These are phyloP conservation scores for Medicago arabica DNA, from an alignment of 306 rosid species.

Conservation along the genomic window DNA sequence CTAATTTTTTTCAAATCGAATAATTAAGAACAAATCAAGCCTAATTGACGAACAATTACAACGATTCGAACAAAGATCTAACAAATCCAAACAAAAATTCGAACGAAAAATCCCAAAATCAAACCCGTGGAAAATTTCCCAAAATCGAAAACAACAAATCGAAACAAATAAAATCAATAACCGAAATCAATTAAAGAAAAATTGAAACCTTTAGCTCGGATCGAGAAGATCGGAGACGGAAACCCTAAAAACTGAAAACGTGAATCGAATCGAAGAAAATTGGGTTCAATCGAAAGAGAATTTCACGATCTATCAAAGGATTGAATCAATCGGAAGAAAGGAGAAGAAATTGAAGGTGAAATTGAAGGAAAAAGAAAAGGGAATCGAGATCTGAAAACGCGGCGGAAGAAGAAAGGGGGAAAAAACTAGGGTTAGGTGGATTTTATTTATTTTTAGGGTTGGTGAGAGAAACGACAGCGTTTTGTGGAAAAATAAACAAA, in stretches of 20 bases:
- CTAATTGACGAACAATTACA: conserved; percentile 23
- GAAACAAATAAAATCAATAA: conserved; percentile 4
- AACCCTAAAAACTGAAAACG: conserved; percentile 57
- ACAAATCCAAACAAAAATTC: conserved; percentile 20
- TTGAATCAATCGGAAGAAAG: not conserved
- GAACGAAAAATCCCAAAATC: conserved; percentile 35
- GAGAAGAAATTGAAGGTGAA: conserved; percentile 37
- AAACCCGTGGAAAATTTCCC: conserved; percentile 24
- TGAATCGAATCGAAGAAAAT: conserved; percentile 26
- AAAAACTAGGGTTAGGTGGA: conserved; percentile 61
- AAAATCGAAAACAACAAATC: conserved; percentile 25
- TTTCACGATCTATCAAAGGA: conserved; percentile 8
- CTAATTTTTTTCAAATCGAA: conserved; percentile 46
- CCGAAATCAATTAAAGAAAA: conserved; percentile 35
- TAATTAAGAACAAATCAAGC: conserved; percentile 29
- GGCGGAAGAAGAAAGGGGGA: conserved; percentile 58
- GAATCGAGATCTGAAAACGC: conserved; percentile 60
- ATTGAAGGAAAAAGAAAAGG: conserved; percentile 39
- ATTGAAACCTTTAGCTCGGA: conserved; percentile 27
- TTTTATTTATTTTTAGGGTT: conserved; percentile 33
- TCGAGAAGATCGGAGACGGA: conserved; percentile 48
- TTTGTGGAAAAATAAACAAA: conserved; percentile 43
- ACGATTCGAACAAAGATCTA: conserved; percentile 34
- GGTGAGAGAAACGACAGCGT: conserved; percentile 60
- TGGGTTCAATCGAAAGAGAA: conserved; percentile 46